phyloP scores from a whole-genome alignment of 345 rosid genomes.

The Citrus sinensis region DNA sequence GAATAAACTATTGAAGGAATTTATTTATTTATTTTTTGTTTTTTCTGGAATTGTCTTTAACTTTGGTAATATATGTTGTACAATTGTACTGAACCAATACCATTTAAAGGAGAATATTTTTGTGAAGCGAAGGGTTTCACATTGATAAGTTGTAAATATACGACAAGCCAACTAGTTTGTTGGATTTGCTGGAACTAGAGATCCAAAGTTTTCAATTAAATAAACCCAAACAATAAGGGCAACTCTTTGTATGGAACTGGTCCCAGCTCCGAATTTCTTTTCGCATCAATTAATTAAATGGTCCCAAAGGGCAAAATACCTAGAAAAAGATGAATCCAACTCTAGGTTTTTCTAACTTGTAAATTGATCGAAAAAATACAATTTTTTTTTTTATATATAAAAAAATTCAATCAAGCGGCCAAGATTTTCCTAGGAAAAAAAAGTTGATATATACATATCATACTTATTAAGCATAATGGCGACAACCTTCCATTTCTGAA shows the following conservation, averaged over 20 bases:
- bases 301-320: constrained; percentile 10
- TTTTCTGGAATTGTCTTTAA: not conserved
- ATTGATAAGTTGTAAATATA: not conserved
- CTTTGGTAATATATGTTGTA: not conserved
- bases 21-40: too few species aligned
- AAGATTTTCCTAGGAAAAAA: not conserved
- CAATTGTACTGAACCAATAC: constrained; percentile 4
- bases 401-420: not conserved
- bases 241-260: not conserved
- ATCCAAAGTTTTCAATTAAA: not conserved
- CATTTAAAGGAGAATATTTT: constrained; percentile 1
- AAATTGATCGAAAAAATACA: not conserved
- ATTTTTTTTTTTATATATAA: too few species aligned
- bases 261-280: not conserved
- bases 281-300: not conserved
- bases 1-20: not conserved
- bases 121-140: not conserved
- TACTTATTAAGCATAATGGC: not conserved
- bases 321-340: constrained; percentile 1
- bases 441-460: not conserved
- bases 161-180: not conserved
- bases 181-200: not conserved
- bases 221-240: not conserved
- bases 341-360: constrained; percentile 1
- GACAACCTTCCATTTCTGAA: not conserved